Evolutionary conservation across 2,329 filamentous ascomycete species (phyloP).

Genomic region (Acrocalymma vagum): DNA sequence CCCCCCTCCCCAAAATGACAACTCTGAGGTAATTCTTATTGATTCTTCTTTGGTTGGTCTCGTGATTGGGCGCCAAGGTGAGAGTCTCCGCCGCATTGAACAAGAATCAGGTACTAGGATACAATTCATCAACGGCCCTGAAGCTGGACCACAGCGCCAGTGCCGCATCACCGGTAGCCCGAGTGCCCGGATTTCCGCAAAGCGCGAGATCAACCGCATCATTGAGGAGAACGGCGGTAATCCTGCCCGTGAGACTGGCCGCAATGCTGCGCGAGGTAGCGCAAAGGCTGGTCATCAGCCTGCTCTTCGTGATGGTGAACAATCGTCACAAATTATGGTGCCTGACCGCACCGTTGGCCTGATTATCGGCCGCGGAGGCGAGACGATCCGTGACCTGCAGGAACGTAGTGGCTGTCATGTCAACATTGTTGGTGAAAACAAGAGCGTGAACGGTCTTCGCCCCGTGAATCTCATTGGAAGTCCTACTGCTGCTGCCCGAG

Average conservation of each 20-base stretch:
- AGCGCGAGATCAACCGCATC: conserved; percentile 83
- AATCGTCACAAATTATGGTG: conserved; percentile 92
- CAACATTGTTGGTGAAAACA: conserved; percentile 92
- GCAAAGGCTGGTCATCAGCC: conserved; percentile 49
- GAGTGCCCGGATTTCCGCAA: conserved; percentile 77
- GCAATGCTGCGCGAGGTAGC: conserved; percentile 51
- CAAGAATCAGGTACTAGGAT: conserved; percentile 83
- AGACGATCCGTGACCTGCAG: conserved; percentile 92
- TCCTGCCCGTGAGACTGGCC: conserved; percentile 48
- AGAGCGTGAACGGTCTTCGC: conserved; percentile 87
- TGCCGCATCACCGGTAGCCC: conserved; percentile 85
- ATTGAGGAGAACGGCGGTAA: conserved; percentile 82
- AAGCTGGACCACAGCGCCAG: conserved; percentile 77
- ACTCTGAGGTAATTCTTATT: conserved; percentile 83
- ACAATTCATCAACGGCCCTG: conserved; percentile 83
- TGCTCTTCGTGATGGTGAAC: conserved; percentile 78
- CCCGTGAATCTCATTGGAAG: conserved; percentile 91
- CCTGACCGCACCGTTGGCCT: conserved; percentile 91
- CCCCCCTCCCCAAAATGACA: conserved; percentile 72
- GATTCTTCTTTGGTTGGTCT: conserved; percentile 87
- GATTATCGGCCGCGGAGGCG: conserved; percentile 92
- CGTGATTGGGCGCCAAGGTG: conserved; percentile 89
- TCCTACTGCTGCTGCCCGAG: conserved; percentile 75
- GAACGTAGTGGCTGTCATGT: conserved; percentile 94
- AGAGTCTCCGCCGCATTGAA: conserved; percentile 87